A percentile compares a stretch with the other conserved stretches of the same genome.
Evolutionary conservation across 2,329 filamentous ascomycete species (phyloP).

Genomic region (Arthrobotrys sphaeroides): DNA sequence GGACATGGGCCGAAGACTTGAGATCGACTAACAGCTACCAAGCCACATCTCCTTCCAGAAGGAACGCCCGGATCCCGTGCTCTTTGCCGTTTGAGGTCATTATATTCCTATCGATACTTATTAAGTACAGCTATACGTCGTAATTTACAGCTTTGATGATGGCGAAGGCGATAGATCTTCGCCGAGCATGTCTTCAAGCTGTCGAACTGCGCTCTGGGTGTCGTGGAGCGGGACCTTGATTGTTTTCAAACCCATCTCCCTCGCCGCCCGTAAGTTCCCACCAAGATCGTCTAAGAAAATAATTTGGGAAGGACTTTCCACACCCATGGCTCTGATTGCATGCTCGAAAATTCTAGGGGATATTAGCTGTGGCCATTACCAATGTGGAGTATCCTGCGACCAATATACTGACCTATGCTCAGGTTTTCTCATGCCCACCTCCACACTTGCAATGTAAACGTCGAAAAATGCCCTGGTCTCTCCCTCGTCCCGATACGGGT

Average conservation of each 20-base stretch:
- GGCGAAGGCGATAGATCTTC: conserved; percentile 28
- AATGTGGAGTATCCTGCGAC: neutral
- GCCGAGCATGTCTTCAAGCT: conserved; percentile 72
- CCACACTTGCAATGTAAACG: conserved; percentile 85
- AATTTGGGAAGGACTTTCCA: conserved; percentile 73
- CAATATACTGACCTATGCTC: conserved; percentile 70
- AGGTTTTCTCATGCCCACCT: conserved; percentile 87
- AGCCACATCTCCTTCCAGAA: conserved; percentile 11
- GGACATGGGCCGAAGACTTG: neutral
- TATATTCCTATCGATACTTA: too few species aligned
- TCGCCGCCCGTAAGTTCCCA: conserved; percentile 83
- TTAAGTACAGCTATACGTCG: neutral
- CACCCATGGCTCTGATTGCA: conserved; percentile 68
- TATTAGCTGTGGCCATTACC: neutral
- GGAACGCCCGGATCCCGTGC: neutral
- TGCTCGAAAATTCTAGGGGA: conserved; percentile 74
- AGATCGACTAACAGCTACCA: neutral
- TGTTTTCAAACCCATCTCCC: conserved; percentile 77
- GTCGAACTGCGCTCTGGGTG: conserved; percentile 80
- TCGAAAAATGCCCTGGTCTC: conserved; percentile 75
- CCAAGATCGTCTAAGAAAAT: conserved; percentile 95
- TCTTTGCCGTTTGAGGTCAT: too few species aligned
- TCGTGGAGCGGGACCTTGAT: conserved; percentile 84
- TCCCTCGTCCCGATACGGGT: conserved; percentile 70
- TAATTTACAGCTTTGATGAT: conserved; percentile 37